A percentile compares a stretch with the other conserved stretches of the same genome.
phyloP scores from a whole-genome alignment of 2,329 filamentous ascomycete genomes.

The Emmonsiellopsis sp. region DNA sequence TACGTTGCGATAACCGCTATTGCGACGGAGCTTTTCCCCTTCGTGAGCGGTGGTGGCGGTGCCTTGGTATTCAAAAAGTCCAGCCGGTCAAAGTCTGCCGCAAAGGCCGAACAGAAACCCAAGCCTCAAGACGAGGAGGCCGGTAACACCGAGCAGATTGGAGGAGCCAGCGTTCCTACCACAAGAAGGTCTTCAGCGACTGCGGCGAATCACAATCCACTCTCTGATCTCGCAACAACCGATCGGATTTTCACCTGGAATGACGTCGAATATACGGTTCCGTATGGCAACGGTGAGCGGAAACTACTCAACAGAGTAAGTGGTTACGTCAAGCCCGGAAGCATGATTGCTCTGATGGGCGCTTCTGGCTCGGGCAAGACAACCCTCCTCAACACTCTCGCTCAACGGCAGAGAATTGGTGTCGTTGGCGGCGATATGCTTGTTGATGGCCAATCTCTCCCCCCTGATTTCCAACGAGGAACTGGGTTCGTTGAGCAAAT shows the following conservation, averaged over 20 bases:
- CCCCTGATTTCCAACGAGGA: slow-evolving; percentile 56
- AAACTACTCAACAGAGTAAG: slow-evolving; percentile 60
- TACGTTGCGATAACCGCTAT: slow-evolving; percentile 65
- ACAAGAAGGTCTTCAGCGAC: background rate
- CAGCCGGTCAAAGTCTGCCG: slow-evolving; percentile 43
- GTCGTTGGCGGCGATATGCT: slow-evolving; percentile 60
- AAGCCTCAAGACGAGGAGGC: slow-evolving; percentile 24
- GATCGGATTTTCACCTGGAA: slow-evolving; percentile 63
- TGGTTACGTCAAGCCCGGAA: slow-evolving; percentile 70
- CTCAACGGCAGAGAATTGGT: slow-evolving; percentile 61
- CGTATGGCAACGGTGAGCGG: slow-evolving; percentile 53
- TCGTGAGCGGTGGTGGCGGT: slow-evolving; percentile 43
- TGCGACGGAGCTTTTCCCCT: slow-evolving; percentile 60
- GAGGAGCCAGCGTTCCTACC: background rate
- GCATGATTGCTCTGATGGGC: slow-evolving; percentile 74
- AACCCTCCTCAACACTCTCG: slow-evolving; percentile 67
- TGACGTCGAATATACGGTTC: slow-evolving; percentile 63
- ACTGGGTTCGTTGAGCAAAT: slow-evolving; percentile 66
- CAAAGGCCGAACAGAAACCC: slow-evolving; percentile 43
- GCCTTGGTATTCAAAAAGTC: slow-evolving; percentile 55
- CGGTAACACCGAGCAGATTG: slow-evolving; percentile 10
- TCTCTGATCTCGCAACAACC: slow-evolving; percentile 42
- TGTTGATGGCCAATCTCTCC: slow-evolving; percentile 57
- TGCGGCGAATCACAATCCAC: background rate
- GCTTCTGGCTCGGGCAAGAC: slow-evolving; percentile 78